Evolutionary conservation across 2,329 filamentous ascomycete genomes (phyloP), one percentile per base, ranked within the genome.

Genomic region (Colletotrichum sidae): DNA sequence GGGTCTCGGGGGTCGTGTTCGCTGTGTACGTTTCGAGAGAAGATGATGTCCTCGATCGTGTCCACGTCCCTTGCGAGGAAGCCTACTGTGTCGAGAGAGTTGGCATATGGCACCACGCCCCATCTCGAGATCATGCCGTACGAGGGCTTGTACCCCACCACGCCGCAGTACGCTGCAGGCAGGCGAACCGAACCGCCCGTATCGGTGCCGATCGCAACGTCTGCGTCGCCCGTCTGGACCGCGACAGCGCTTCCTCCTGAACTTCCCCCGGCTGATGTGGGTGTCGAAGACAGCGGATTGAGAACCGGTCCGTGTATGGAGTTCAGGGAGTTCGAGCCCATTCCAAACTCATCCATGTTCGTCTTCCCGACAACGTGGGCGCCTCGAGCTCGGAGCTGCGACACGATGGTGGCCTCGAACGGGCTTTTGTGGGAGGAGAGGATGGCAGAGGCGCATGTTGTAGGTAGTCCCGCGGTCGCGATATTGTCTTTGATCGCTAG

Each of bases 291-390:
- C 56, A 81, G 76, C 8, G 79, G 81, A 67, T 86, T 89, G 56
- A 76, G 80, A 5, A 95, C 91, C 1, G 87, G 75, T 2, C 92
- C 92, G 71, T 90, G 88, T 59, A 83, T 79, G 1, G 93, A 94
- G 72, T 90, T 89, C 55, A 81, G 80, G 2, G 93, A 94, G 71
- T 97, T 90, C 8, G 93, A 96, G 2, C 94, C 94, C 94, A 97
- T 97, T 35, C 94, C 94, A 75, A 97, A 97, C 75, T 97, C 96
- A 78, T 98, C 96, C 83, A 98, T 89, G 75, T 97, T 97, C 2
- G 93, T 94, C 78, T 97, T 97, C 7, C 91, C 91, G 2, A 89
- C 83, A 2, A 95, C 76, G 6, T 85, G 76, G 6, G 88, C 89
- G 46, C 90, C 91, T 6, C 86, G 83, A 35, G 81, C 75, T 60